A percentile compares a stretch with the other conserved stretches of the same genome.
Conservation (phyloP, 176 grass and related monocot species). For the Hyparrhenia diplandra region DNA sequence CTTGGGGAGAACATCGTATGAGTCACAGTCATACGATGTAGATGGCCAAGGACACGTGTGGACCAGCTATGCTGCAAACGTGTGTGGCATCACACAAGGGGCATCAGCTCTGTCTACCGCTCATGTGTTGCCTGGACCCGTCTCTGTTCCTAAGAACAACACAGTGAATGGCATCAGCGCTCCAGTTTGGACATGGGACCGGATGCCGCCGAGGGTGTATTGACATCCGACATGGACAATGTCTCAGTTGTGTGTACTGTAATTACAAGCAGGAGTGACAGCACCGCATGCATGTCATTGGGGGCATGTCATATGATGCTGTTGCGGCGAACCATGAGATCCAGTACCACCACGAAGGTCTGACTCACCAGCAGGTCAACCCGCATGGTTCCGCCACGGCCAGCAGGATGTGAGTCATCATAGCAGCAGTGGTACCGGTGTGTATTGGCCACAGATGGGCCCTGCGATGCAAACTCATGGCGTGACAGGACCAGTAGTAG, state of each 20-base stretch:
- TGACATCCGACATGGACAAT: neutral
- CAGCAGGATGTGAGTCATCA: neutral
- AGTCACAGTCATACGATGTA: conserved; percentile 17
- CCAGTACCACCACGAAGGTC: neutral
- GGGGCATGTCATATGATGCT: neutral
- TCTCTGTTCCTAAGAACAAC: conserved; percentile 18
- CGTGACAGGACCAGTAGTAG: too few relatives aligned
- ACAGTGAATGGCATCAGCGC: neutral
- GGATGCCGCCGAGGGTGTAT: neutral
- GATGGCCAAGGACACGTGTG: conserved; percentile 18
- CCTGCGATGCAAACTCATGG: too few relatives aligned
- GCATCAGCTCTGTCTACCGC: neutral
- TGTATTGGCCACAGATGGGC: conserved; percentile 3
- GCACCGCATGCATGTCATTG: neutral
- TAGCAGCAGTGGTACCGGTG: conserved; percentile 21
- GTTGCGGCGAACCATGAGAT: neutral
- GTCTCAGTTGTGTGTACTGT: neutral
- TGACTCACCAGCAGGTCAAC: neutral
- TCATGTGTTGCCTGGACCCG: conserved; percentile 43
- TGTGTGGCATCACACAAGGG: neutral
- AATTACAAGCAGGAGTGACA: neutral
- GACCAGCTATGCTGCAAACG: conserved; percentile 1
- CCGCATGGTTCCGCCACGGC: neutral
- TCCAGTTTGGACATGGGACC: conserved; percentile 24
- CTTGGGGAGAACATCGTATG: neutral